Evolutionary conservation across 257 asterid genomes (phyloP).

Genomic region (Solanum sejunctum): DNA sequence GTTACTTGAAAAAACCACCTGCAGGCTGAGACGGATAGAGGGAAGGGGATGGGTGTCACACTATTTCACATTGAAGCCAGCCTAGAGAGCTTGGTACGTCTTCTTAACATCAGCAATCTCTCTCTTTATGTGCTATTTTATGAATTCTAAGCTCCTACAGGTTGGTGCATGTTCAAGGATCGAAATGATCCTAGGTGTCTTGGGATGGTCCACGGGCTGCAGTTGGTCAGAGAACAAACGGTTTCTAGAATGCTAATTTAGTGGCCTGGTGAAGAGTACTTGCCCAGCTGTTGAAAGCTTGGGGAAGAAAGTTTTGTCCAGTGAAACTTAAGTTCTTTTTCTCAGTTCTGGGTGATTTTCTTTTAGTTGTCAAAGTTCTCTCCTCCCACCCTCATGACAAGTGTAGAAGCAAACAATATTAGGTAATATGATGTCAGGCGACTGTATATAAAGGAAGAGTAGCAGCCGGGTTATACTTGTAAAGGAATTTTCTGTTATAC

Average conservation of each 20-base stretch:
- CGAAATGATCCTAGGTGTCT: slow-evolving; percentile 69
- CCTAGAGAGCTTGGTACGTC: slow-evolving; percentile 61
- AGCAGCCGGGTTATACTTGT: slow-evolving; percentile 38
- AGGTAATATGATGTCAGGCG: slow-evolving; percentile 19
- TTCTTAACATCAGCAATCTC: neutral
- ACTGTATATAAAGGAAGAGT: slow-evolving; percentile 46
- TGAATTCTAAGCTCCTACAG: slow-evolving; percentile 19
- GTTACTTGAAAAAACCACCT: neutral
- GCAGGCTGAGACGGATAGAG: slow-evolving; percentile 78
- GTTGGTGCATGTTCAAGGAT: slow-evolving; percentile 50
- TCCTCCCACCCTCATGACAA: neutral
- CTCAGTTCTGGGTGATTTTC: neutral
- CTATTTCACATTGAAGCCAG: slow-evolving; percentile 72
- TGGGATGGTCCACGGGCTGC: slow-evolving; percentile 94
- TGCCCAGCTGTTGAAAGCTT: slow-evolving; percentile 20
- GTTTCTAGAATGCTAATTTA: slow-evolving; percentile 42
- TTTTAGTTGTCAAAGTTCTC: slow-evolving; percentile 10
- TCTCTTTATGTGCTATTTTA: neutral
- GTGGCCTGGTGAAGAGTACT: slow-evolving; percentile 4
- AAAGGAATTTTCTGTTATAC: slow-evolving; percentile 22
- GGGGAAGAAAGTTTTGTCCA: slow-evolving; percentile 39
- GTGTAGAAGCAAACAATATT: slow-evolving; percentile 18
- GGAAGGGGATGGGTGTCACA: slow-evolving; percentile 67
- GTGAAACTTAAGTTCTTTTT: slow-evolving; percentile 3
- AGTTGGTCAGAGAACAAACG: slow-evolving; percentile 60